Evolutionary conservation across 257 asterid species (phyloP), one percentile per base, ranked within the genome.

Genomic region (Ehretia macrophylla): DNA sequence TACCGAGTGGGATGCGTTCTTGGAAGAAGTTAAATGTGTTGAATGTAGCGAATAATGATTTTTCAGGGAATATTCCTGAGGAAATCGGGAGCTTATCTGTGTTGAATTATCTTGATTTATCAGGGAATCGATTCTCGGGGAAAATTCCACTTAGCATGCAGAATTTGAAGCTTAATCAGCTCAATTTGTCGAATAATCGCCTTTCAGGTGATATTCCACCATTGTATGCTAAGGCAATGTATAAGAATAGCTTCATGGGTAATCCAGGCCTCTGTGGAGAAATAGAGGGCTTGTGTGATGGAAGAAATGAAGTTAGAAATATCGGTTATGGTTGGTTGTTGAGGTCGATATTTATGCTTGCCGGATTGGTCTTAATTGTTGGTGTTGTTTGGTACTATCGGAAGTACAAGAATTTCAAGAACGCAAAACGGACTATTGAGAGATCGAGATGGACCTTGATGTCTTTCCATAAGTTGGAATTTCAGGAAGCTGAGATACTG

Each of bases 401-500:
- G 17, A 86, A 74, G 77, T 83, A 85, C 64, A 73, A 55, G 50
- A 82, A 72, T 23, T 82, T 81, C 75, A 75, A 74, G 64, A 69
- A 67, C 53, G 70, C 79, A n/a, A 75, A 85, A 50, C 66, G 59
- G 57, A 76, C 73, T 0, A 71, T 78, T 21, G 96, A 88, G 27
- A 78, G 71, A 60, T 83, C 99, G 5, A 92, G 84, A 70, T 92
- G 99, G 99, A 92, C 95, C 4, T 47, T 91, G 65, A 91, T 88
- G 95, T 92, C 99, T 1, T 92, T 92, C 54, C 99, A 92, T 37
- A 92, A 88, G 66, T 52, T 92, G 58, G 96, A 83, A 42, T 92
- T 92, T 67, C 65, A 87, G 3, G 99, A 92, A 72, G 74, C 74
- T 12, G 99, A 88, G 80, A 88, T 92, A 37, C 14, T 92, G 49